Evolutionary conservation across 192 early-diverging fungal species (phyloP), one percentile per base, ranked within the genome.

Genomic region (Umbelopsis sp.): DNA sequence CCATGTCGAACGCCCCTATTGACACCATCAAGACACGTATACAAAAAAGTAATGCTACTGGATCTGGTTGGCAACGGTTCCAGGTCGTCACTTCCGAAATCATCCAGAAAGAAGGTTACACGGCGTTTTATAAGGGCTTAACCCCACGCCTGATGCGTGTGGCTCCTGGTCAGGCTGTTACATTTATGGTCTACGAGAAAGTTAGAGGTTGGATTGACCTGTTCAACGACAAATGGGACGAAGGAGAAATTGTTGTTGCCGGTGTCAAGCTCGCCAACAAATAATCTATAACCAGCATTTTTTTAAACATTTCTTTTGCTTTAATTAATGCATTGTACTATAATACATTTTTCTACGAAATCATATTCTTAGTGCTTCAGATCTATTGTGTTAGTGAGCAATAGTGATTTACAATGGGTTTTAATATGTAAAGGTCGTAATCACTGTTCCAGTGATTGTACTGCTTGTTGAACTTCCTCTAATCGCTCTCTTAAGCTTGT

Each of bases 21-120:
- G 97, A 99, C 79, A 97, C 95, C 37, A 96, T 99, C 85, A 99
- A 99, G 86, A 99, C 97, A 18, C 92, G 97, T 76, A 95, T 99
- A 58, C 97, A 99, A 77, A 93, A 91, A 81, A 89, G 89, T 7
- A 88, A 88, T 9, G 86, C 87, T 46, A 70, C 82, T 7, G 90
- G 89, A 50, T 86, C 87, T 16, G 95, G 91, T 16, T 96, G 91
- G 89, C 71, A 76, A 15, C 89, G 94, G 30, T 93, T 97, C 80
- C 83, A 87, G 58, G 77, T 81, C 12, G 91, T 97, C 46, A 91
- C 93, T n/a, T 74, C 79, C 10, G 85, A 87, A 5, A 95, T 98
- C 53, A 72, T 87, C 46, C 84, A 90, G 74, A 97, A 95, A 74
- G 95, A 98, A 81, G 97, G 97, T 25, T 92, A 85, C 81, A 77